These are phyloP conservation scores for Ambrosiella xylebori DNA, from an alignment of 2,329 filamentous ascomycete genomes.

Conservation along the genomic window DNA sequence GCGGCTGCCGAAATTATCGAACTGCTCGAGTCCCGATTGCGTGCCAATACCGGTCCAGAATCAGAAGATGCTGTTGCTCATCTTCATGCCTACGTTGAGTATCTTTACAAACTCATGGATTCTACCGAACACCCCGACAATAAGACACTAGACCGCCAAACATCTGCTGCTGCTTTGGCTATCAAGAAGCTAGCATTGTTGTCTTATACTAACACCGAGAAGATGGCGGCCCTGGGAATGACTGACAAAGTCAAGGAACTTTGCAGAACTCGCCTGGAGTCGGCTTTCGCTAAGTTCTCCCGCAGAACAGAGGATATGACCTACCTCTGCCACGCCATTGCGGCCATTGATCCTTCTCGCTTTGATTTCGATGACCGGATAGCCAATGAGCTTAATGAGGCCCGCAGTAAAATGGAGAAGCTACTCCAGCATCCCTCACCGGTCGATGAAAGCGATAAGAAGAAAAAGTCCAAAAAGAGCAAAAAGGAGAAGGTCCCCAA, in stretches of 20 bases:
- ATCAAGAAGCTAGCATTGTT: slow-evolving; percentile 37
- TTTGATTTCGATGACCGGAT: slow-evolving; percentile 39
- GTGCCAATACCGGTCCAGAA: slow-evolving; percentile 8
- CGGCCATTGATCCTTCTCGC: slow-evolving; percentile 34
- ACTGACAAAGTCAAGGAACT: slow-evolving; percentile 36
- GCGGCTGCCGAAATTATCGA: slow-evolving; percentile 37
- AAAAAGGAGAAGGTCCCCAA: neutral
- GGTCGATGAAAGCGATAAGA: slow-evolving; percentile 15
- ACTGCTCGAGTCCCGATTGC: slow-evolving; percentile 29
- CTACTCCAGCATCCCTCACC: slow-evolving; percentile 27
- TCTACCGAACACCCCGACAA: slow-evolving; percentile 20
- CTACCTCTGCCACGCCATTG: slow-evolving; percentile 35
- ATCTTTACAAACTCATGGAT: slow-evolving; percentile 35
- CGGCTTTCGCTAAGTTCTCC: slow-evolving; percentile 40
- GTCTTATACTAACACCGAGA: slow-evolving; percentile 33
- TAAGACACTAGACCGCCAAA: slow-evolving; percentile 19
- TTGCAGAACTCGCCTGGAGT: slow-evolving; percentile 38
- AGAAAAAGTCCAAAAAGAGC: slow-evolving; percentile 2
- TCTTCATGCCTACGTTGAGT: slow-evolving; percentile 35
- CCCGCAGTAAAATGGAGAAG: slow-evolving; percentile 34
- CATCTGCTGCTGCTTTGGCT: slow-evolving; percentile 22
- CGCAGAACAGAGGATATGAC: slow-evolving; percentile 34
- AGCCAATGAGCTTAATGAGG: slow-evolving; percentile 33
- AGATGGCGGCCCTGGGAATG: slow-evolving; percentile 25
- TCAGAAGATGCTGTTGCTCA: slow-evolving; percentile 9